Base-by-base conservation (phyloP, 2,329 filamentous ascomycete species). In the Chrysoporthe cubensis region DNA sequence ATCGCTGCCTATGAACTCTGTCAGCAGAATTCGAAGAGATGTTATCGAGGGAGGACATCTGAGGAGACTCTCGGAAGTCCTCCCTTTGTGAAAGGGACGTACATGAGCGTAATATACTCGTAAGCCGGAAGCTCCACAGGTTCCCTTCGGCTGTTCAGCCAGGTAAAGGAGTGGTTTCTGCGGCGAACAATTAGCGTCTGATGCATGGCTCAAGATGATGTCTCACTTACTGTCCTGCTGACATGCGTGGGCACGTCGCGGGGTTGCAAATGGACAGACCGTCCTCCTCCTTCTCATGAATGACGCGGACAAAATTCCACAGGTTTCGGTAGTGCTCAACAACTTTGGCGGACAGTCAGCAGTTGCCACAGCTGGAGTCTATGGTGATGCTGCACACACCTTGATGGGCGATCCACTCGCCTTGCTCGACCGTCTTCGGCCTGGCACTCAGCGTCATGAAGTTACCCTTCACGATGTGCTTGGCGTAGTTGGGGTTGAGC, bases 361-460 rank as follows among this genome's bases (percentile, higher is more conserved):
- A 13, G 50, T 26, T 26, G 16, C 50, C 4, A 16, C 7, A 54
- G 21, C 48, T 32, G 14, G 5, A 54, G 48, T 37, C 11, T 5
- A 5, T 44, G 3, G 14, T 11, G n/a, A 9, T 16, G 32, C 4
- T 16, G 13, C 42, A 57, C 81, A 76, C 85, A 97, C 95, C 90
- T 85, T 97, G 95, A 79, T 97, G 93, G 71, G 94, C 94, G 73
- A 97, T 87, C 95, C 95, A 98, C 80, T 98, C 95, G 72, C 93
- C 95, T 77, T 93, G 89, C 75, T 97, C 95, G 58, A 97, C 92
- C 66, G 96, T 94, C 82, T 95, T 94, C 32, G 95, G 95, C 76
- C 94, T 91, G 62, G 94, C 93, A 75, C 94, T 96, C 69, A 98
- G 82, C 13, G 95, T 97, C 90, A 97, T 93, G 78, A 98, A 97